Percentiles rank a stretch among this genome's conserved stretches.
These are phyloP conservation scores for Bipolaris zeicola DNA, from an alignment of 2,329 filamentous ascomycete species.

Conservation along the genomic window DNA sequence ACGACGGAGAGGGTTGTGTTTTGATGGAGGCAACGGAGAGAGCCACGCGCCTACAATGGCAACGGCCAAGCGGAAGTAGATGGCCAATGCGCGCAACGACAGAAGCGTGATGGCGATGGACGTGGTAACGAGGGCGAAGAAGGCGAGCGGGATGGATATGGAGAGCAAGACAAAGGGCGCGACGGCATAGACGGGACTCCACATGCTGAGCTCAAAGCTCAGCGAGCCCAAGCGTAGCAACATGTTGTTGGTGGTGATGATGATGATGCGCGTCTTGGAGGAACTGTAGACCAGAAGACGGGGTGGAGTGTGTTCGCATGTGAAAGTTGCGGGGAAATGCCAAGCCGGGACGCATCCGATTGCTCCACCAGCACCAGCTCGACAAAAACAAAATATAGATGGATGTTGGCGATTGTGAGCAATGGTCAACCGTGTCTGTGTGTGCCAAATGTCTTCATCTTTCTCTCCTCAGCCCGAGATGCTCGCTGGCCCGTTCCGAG, in stretches of 20 bases:
- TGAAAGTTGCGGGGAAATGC: constrained; percentile 26
- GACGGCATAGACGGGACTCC: constrained; percentile 42
- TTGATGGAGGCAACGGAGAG: constrained; percentile 26
- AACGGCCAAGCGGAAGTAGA: constrained; percentile 51
- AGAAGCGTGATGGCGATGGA: constrained; percentile 47
- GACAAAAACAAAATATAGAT: neutral
- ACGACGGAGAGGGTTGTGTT: constrained; percentile 17
- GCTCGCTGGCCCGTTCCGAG: neutral
- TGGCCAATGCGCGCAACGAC: constrained; percentile 47
- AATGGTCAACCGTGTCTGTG: neutral
- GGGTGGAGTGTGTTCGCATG: constrained; percentile 18
- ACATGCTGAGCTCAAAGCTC: constrained; percentile 26
- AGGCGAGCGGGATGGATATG: constrained; percentile 47
- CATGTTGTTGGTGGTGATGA: constrained; percentile 8
- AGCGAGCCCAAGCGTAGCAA: constrained; percentile 19
- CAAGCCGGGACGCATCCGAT: constrained; percentile 7
- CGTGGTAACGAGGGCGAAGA: constrained; percentile 49
- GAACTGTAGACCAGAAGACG: neutral
- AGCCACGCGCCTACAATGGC: constrained; percentile 49
- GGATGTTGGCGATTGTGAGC: neutral
- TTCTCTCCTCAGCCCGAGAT: neutral
- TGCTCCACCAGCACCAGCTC: neutral
- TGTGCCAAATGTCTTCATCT: neutral
- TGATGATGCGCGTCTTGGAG: neutral
- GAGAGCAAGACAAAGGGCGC: constrained; percentile 46